phyloP scores from a whole-genome alignment of 176 grass and related monocot species.

The Ensete ventricosum region DNA sequence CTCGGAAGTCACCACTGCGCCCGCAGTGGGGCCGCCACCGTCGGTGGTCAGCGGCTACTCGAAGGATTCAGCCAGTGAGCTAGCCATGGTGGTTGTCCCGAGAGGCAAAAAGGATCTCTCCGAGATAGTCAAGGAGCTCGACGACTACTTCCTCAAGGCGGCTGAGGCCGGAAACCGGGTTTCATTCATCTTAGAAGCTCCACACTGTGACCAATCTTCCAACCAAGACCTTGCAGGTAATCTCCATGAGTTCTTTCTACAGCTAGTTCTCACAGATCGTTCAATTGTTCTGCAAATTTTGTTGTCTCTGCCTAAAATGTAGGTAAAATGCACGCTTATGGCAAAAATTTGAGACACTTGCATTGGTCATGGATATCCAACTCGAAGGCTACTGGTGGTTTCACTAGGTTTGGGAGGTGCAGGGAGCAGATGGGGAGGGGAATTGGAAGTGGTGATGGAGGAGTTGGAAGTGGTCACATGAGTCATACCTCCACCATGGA shows the following conservation, averaged over 20 bases:
- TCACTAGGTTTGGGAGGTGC: conserved; percentile 35
- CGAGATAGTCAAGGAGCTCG: conserved; percentile 85
- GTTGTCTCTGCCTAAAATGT: conserved; percentile 1
- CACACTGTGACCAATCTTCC: conserved; percentile 49
- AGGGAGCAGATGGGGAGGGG: conserved; percentile 19
- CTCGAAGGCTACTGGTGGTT: conserved; percentile 11
- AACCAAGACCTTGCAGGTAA: conserved; percentile 26
- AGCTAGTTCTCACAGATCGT: background rate
- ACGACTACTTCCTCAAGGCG: conserved; percentile 94
- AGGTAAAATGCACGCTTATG: conserved; percentile 61
- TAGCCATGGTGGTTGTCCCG: conserved; percentile 65
- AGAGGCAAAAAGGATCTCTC: conserved; percentile 66
- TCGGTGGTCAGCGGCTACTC: conserved; percentile 58
- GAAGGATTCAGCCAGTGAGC: conserved; percentile 46
- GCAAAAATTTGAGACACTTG: conserved; percentile 65
- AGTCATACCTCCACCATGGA: conserved; percentile 84
- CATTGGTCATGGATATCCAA: conserved; percentile 39
- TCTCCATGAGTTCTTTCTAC: background rate
- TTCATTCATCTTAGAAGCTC: conserved; percentile 59
- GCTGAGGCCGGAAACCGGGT: conserved; percentile 68
- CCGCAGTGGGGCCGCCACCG: conserved; percentile 25
- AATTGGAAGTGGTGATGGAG: conserved; percentile 23
- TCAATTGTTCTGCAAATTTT: background rate
- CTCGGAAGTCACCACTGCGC: conserved; percentile 1
- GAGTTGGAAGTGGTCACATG: conserved; percentile 32